Percentiles rank a stretch among this genome's conserved stretches.
Evolutionary conservation across 257 asterid genomes (phyloP).

Genomic region (Avicennia marina): DNA sequence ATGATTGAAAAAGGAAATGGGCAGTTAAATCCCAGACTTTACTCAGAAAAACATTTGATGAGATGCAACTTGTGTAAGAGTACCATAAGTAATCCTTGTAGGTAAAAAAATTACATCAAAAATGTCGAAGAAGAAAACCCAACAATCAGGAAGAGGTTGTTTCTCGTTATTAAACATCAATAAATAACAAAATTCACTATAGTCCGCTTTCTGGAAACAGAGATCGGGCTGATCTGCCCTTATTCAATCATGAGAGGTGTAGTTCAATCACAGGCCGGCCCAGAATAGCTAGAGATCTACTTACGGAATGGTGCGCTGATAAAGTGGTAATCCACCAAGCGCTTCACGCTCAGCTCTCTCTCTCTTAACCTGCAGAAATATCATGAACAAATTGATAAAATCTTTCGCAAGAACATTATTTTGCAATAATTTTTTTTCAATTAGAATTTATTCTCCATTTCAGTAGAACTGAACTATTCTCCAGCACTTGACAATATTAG

Average conservation of each 20-base stretch:
- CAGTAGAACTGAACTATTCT: no score
- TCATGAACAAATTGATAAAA: background rate
- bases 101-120: background rate
- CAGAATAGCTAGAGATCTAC: background rate
- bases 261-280: constrained; percentile 22
- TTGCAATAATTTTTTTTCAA: no score
- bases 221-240: constrained; percentile 18
- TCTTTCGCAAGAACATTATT: background rate
- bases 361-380: constrained; percentile 51
- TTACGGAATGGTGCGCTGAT: constrained; percentile 80
- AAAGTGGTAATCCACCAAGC: constrained; percentile 74
- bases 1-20: background rate
- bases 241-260: constrained; percentile 10
- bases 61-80: background rate
- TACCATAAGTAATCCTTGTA: background rate
- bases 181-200: background rate
- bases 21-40: background rate
- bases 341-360: constrained; percentile 85
- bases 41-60: background rate
- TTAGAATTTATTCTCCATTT: no score
- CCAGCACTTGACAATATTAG: no score
- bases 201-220: constrained; percentile 7
- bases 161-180: constrained; percentile 2
- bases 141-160: background rate
- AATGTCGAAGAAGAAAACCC: background rate